Conservation (phyloP, 306 rosid species). For the Cicer judaicum region DNA sequence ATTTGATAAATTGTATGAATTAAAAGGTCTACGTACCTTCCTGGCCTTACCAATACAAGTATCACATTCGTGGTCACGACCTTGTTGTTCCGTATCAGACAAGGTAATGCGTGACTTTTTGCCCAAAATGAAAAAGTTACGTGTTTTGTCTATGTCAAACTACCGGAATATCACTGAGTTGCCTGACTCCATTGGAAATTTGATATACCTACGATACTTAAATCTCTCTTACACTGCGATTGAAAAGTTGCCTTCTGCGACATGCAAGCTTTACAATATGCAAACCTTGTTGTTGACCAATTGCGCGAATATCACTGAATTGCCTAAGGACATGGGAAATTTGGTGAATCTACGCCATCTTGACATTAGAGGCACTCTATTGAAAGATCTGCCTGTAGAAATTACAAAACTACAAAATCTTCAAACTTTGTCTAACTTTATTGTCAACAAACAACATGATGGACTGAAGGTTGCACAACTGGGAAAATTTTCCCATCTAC, state of each 20-base stretch:
- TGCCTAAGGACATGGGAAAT: constrained; percentile 5
- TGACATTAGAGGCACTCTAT: not conserved
- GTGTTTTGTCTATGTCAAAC: constrained; percentile 34
- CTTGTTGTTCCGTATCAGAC: not conserved
- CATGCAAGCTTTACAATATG: constrained; percentile 37
- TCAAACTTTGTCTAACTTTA: constrained; percentile 2
- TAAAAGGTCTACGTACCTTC: constrained; percentile 18
- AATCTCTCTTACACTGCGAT: constrained; percentile 20
- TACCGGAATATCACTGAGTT: constrained; percentile 5
- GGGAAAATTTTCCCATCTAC: constrained; percentile 2
- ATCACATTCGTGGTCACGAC: not conserved
- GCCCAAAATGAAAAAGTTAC: constrained; percentile 11
- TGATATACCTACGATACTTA: constrained; percentile 43
- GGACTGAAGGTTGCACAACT: constrained; percentile 25
- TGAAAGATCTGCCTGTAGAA: constrained; percentile 26
- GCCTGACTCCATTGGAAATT: constrained; percentile 15
- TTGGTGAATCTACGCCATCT: constrained; percentile 25
- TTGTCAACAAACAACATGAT: constrained; percentile 24
- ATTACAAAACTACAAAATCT: constrained; percentile 8
- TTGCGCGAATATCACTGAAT: not conserved
- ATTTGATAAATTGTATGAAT: not conserved
- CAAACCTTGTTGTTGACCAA: constrained; percentile 32
- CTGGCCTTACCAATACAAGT: constrained; percentile 5
- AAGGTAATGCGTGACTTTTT: constrained; percentile 13
- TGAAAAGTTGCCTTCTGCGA: not conserved